Evolutionary conservation across 2,329 filamentous ascomycete genomes (phyloP), one percentile per base, ranked within the genome.

Genomic region (Ophiostoma australiae): DNA sequence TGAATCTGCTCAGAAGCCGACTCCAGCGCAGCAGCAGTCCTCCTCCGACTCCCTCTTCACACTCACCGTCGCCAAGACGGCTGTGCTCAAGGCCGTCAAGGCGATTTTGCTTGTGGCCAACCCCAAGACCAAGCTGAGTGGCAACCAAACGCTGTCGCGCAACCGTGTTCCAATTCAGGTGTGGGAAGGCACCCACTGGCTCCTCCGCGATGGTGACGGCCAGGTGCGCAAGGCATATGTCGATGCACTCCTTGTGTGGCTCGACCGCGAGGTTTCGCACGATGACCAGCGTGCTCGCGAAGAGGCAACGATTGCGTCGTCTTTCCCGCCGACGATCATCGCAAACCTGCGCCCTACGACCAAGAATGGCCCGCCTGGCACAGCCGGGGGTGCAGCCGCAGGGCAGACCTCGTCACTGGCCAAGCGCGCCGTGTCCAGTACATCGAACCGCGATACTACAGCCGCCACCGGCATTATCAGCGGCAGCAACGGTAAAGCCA

Each of bases 121-220:
- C 76, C 85, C 86, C 61, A 86, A 85, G 74, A 85, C 84, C 31
- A 87, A 85, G 74, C 81, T 85, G 72, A 84, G 82, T 74, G 86
- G 85, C 74, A 88, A 84, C 77, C 85, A 83, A 69, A 87, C 87
- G 39, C 86, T 95, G 69, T 87, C 89, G 6, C 87, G 93, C 73
- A 92, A 90, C 78, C 87, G 85, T 58, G 91, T 96, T 0, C 89
- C 91, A 0, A 84, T 97, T 10, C 87, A 91, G 70, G 91, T 94
- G 0, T 99, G 95, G 95, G 94, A 98, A 79, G 93, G 92, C n/a
- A 97, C 94, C 0, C 93, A 97, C 73, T 97, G 93, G 92, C 86
- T 98, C 65, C 82, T 98, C 27, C 89, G 91, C 52, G 94, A 97
- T 76, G 85, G 88, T 0, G 90, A 94, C 76, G 88, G 88, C 41